These are phyloP conservation scores for Trichoderma sp. DNA, from an alignment of 2,329 filamentous ascomycete species.

Conservation along the genomic window DNA sequence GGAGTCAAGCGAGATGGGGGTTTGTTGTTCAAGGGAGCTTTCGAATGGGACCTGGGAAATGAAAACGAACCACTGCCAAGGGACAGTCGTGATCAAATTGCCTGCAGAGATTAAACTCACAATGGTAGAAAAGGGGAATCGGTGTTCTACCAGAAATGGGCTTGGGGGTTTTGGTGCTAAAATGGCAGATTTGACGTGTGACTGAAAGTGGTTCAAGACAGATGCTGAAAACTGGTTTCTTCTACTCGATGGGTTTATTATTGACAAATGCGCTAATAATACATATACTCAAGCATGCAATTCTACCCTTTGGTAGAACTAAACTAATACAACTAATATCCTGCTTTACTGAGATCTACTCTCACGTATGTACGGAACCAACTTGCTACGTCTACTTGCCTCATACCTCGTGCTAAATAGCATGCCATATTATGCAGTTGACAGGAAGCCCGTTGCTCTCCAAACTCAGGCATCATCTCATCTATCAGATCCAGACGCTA, in stretches of 20 bases:
- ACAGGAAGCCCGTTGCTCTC: not conserved
- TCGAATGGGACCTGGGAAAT: not conserved
- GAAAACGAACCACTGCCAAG: not conserved
- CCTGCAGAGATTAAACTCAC: too few relatives aligned
- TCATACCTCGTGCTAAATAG: not conserved
- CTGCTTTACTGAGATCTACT: not conserved
- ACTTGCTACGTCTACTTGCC: not conserved
- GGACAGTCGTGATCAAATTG: not conserved
- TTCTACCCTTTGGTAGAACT: not conserved
- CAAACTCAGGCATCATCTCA: not conserved
- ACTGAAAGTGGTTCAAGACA: not conserved
- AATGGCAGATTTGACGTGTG: not conserved
- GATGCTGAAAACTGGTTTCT: not conserved
- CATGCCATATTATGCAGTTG: not conserved
- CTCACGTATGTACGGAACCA: not conserved
- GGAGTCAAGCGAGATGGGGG: not conserved
- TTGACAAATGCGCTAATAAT: not conserved
- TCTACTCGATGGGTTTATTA: not conserved
- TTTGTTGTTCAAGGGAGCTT: not conserved
- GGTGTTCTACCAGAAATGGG: not conserved
- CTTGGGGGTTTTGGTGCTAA: not conserved
- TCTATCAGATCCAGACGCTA: conserved; percentile 15
- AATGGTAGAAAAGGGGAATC: too few relatives aligned
- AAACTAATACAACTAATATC: not conserved
- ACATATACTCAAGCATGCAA: not conserved